Evolutionary conservation across 2,329 filamentous ascomycete species (phyloP), one percentile per base, ranked within the genome.

Genomic region (Aspergillus glaucus): DNA sequence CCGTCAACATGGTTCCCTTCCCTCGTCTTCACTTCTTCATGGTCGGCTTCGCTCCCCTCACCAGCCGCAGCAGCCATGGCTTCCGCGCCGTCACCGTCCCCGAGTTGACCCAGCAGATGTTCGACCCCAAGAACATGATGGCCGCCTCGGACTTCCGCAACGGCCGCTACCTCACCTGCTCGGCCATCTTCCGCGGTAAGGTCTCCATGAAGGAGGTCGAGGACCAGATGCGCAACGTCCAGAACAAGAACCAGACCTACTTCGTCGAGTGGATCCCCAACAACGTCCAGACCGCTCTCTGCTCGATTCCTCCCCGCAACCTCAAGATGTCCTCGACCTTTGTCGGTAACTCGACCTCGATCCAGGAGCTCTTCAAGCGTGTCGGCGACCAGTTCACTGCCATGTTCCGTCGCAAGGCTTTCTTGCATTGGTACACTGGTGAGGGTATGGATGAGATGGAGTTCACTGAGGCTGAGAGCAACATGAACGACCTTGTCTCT

Each of bases 381-480:
- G 81, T 98, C 65, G 93, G 93, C 71, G 93, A 98, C 77, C 93
- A 98, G 80, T 98, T 98, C 85, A 91, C 87, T 78, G 93, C 91
- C 73, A 98, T 98, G 93, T 98, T 98, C 87, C 85, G 93, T 79
- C 90, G 93, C 79, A 98, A 97, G 88, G 93, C 93, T 85, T 98
- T 98, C 90, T 88, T 98, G 84, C 93, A 97, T 82, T 98, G 93
- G 93, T 98, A 98, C 80, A 98, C 93, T 84, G 91, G 91, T 71
- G 93, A 98, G 84, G 93, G 93, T 79, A 98, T 98, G 93, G 93
- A 98, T 78, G 93, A 98, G 86, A 97, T 98, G 93, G 93, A 98
- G 81, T 98, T 98, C 82, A 98, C 93, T 71, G 93, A 98, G 84
- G 93, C 93, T 65, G 93, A 98, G 86, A 95, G 88, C 78, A 98